These are phyloP conservation scores for Mangifera indica DNA, from an alignment of 345 rosid genomes.

Conservation along the genomic window DNA sequence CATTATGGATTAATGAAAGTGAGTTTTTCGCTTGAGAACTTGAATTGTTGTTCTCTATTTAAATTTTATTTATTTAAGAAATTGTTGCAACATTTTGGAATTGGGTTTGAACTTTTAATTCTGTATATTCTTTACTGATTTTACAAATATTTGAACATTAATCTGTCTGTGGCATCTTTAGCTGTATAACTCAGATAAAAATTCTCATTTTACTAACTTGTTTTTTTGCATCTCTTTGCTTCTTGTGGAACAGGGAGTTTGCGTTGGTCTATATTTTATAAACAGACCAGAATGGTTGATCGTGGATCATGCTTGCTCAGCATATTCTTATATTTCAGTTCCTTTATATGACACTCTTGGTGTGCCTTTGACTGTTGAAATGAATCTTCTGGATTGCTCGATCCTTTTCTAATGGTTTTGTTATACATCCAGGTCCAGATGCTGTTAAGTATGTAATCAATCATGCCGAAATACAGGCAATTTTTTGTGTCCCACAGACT, in stretches of 20 bases:
- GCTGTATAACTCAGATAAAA: neutral
- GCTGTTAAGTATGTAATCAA: slow-evolving; percentile 74
- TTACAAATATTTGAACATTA: neutral
- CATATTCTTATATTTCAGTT: slow-evolving; percentile 85
- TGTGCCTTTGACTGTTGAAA: slow-evolving; percentile 27
- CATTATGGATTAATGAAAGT: slow-evolving; percentile 58
- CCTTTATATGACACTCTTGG: slow-evolving; percentile 96
- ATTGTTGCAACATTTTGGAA: neutral
- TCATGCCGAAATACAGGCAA: slow-evolving; percentile 74
- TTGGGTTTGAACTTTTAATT: neutral
- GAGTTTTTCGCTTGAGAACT: slow-evolving; percentile 26
- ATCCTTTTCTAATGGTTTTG: slow-evolving; percentile 21
- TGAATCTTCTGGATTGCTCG: neutral
- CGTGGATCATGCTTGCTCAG: slow-evolving; percentile 93
- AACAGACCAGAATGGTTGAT: slow-evolving; percentile 92
- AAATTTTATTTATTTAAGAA: neutral
- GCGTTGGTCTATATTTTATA: slow-evolving; percentile 68
- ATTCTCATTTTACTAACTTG: neutral
- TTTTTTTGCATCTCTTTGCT: slow-evolving; percentile 14
- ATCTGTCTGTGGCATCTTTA: neutral
- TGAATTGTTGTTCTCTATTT: neutral
- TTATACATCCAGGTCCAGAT: slow-evolving; percentile 65
- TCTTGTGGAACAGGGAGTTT: slow-evolving; percentile 58
- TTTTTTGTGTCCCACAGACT: slow-evolving; percentile 81
- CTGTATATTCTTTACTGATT: neutral